These are phyloP conservation scores for Taphrina pruni DNA, from an alignment of 1,139 yeast species.

Conservation along the genomic window DNA sequence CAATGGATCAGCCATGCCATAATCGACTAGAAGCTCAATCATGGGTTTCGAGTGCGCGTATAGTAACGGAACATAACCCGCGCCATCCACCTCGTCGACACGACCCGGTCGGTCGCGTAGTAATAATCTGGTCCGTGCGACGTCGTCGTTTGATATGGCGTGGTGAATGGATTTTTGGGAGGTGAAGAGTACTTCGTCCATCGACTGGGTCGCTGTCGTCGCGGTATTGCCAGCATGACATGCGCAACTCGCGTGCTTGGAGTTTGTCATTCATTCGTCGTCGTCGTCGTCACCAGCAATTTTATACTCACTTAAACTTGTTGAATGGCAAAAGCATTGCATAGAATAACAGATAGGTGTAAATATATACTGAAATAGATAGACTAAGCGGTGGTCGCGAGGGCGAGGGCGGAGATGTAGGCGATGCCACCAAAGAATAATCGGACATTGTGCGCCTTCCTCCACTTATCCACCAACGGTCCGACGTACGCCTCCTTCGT, in stretches of 20 bases:
- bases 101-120: slow-evolving; percentile 2
- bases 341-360: too few species aligned
- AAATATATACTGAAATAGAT: too few species aligned
- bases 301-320: neutral
- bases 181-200: slow-evolving; percentile 33
- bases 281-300: neutral
- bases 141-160: slow-evolving; percentile 18
- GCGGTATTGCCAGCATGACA: too few species aligned
- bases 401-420: slow-evolving; percentile 21
- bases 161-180: slow-evolving; percentile 19
- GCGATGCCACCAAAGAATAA: slow-evolving; percentile 8
- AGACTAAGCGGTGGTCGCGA: neutral
- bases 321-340: neutral
- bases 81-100: slow-evolving; percentile 18
- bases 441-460: slow-evolving; percentile 14
- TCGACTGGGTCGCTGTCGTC: slow-evolving; percentile 12
- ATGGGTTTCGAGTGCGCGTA: slow-evolving; percentile 9
- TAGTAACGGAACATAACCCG: slow-evolving; percentile 28
- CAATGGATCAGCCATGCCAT: neutral
- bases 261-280: neutral
- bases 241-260: too few species aligned
- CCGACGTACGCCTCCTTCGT: slow-evolving; percentile 20
- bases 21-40: neutral
- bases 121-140: neutral
- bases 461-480: slow-evolving; percentile 21